phyloP scores from a whole-genome alignment of 2,329 filamentous ascomycete species.

The Xylaria sp. region DNA sequence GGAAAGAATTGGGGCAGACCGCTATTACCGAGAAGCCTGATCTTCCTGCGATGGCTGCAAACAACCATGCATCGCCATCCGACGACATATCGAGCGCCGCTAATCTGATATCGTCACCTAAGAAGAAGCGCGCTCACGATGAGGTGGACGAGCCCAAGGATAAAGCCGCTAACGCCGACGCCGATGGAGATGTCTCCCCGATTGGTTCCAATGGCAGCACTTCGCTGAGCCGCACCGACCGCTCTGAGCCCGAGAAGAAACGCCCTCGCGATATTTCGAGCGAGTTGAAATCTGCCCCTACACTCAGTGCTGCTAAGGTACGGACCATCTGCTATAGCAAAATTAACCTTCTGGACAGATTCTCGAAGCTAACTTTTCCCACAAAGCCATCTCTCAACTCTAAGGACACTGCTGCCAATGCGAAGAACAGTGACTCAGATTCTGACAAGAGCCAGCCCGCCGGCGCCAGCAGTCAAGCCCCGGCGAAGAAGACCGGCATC shows the following conservation, averaged over 20 bases:
- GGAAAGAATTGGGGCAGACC: conserved; percentile 72
- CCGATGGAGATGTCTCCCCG: conserved; percentile 50
- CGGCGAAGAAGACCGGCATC: conserved; percentile 48
- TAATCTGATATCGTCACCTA: conserved; percentile 66
- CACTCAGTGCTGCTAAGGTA: conserved; percentile 48
- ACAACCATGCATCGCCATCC: conserved; percentile 44
- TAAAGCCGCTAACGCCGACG: conserved; percentile 48
- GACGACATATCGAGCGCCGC: conserved; percentile 32
- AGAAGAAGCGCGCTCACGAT: conserved; percentile 73
- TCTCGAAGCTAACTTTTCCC: conserved; percentile 17
- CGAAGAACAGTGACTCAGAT: conserved; percentile 24
- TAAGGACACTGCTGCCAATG: conserved; percentile 9
- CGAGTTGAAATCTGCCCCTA: conserved; percentile 50
- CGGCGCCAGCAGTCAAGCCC: not conserved
- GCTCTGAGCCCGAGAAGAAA: conserved; percentile 73
- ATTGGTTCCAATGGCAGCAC: conserved; percentile 58
- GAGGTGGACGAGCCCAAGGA: conserved; percentile 64
- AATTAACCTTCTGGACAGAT: not conserved
- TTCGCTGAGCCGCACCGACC: conserved; percentile 56
- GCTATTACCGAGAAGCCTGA: conserved; percentile 65
- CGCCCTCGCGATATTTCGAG: conserved; percentile 64
- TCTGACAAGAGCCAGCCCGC: conserved; percentile 30
- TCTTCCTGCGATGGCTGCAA: conserved; percentile 44
- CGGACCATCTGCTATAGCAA: conserved; percentile 31
- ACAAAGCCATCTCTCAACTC: conserved; percentile 34